Evolutionary conservation across 495 filamentous ascomycete species (phyloP), one percentile per base, ranked within the genome.

Genomic region (Articulospora tetracladia): DNA sequence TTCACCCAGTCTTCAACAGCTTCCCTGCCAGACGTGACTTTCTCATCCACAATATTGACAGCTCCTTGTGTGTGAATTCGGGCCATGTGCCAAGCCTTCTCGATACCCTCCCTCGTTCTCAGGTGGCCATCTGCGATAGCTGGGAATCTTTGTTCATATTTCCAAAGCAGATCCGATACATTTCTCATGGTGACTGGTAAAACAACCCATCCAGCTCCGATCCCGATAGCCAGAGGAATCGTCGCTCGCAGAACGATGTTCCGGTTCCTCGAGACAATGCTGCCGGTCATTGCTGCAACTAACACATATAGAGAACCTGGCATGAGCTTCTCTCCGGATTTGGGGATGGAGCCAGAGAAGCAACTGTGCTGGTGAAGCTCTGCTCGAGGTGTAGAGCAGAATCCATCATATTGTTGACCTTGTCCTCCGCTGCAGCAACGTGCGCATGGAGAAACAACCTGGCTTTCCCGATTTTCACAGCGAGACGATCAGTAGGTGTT

Each of bases 401-500:
- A 62, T 90, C 86, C 72, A 97, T 84, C 67, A 86, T 75, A 61
- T 70, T 64, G 76, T 97, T 96, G 72, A 96, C 80, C 62, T 80
- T 75, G 73, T 89, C 86, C 76, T 97, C 92, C 59, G 85, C 82
- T 23, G 78, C 75, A 27, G 81, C 79, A 52, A 88, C 84, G 69
- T 93, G 84, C 7, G 74, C 67, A 80, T 97, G 87, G 41, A 95
- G 74, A 78, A 88, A 90, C 39, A 96, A 79, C n/a, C 94, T 90
- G 49, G 79, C 88, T 63, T 79, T 80, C 58, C 87, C 81, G 71
- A 98, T 86, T 71, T 97, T 85, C n/a, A 76, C 79, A 48, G 93
- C 91, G 39, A 98, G 83, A 58, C 93, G 88, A 71, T 96, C 93
- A 53, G 94, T 97, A 17, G 91, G 93, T 13, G 93, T 92, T 17